Evolutionary conservation across 768 basidiomycete species (phyloP), one percentile per base, ranked within the genome.

Genomic region (Rhodosporidiobolus sp.): DNA sequence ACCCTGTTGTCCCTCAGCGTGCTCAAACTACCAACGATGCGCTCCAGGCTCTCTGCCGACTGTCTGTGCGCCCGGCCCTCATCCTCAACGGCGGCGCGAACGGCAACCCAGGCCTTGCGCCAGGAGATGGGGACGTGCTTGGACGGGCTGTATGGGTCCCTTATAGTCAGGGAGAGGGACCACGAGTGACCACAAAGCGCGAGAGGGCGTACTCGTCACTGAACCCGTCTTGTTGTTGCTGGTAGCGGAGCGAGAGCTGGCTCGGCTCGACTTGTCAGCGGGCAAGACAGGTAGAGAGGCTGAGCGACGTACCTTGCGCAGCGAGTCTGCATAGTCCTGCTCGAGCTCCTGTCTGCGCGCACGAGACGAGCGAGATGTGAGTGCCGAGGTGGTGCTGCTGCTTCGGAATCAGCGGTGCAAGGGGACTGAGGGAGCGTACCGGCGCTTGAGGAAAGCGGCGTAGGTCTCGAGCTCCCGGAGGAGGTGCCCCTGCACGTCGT

Each of bases 311-410:
- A 77, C 75, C 73, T 75, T 77, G 45, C 60, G 35, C n/a, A 79
- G 72, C 17, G 56, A 30, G 3, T 76, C 77, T 1, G 59, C 70
- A 30, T 76, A 76, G 43, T 68, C 63, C 34, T 54, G 35, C 56
- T 79, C 78, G n/a, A 79, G 48, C 38, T 79, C 78, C 7, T 69
- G 67, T 50, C 77, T 78, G 72, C 46, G n/a, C 19, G n/a, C 22
- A 20, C n/a, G 30, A 58, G 24, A 30, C 35, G 54, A 17, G 34
- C 17, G 58, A 30, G 32, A 22, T 57, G 54, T 22, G 38, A 24
- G 16, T 4, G 22, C 16, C 35, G 45, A 32, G 35, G 53, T 63
- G 38, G 38, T 7, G 38, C 38, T n/a, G n/a, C n/a, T n/a, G n/a
- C n/a, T n/a, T n/a, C 50, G 38, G 62, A 17, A 57, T 1, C 2